Evolutionary conservation across 352 stramenopile species (phyloP).

Genomic region (Phytophthora hibernalis): DNA sequence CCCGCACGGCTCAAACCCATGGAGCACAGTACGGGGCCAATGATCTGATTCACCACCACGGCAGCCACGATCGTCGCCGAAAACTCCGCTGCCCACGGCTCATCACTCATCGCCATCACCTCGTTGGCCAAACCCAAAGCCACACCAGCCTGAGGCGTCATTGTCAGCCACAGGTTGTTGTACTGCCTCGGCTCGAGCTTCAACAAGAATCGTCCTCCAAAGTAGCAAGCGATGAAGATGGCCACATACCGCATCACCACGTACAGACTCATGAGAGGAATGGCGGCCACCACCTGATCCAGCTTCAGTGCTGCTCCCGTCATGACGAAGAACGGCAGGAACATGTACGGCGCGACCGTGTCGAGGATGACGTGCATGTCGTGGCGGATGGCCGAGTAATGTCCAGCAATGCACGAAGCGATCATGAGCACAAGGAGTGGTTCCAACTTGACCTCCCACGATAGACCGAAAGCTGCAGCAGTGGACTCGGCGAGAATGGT

Average conservation of each 20-base stretch:
- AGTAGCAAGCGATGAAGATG: constrained; percentile 73
- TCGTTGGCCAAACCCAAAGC: constrained; percentile 67
- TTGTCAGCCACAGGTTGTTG: constrained; percentile 76
- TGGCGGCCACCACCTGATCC: constrained; percentile 61
- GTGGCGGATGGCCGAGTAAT: constrained; percentile 62
- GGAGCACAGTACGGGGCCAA: constrained; percentile 65
- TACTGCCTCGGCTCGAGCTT: constrained; percentile 67
- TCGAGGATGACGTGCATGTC: constrained; percentile 85
- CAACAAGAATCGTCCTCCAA: constrained; percentile 59
- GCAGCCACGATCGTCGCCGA: constrained; percentile 68
- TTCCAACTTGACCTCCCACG: constrained; percentile 71
- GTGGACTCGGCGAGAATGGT: constrained; percentile 48
- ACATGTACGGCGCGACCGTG: constrained; percentile 56
- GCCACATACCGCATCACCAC: constrained; percentile 62
- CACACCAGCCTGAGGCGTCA: constrained; percentile 37
- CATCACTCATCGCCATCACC: constrained; percentile 56
- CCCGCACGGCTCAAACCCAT: constrained; percentile 59
- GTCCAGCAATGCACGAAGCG: constrained; percentile 66
- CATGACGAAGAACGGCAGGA: constrained; percentile 88
- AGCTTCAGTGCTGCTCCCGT: constrained; percentile 70
- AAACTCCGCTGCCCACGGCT: constrained; percentile 67
- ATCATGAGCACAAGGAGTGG: constrained; percentile 45
- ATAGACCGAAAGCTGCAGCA: constrained; percentile 51
- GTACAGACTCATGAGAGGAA: constrained; percentile 73
- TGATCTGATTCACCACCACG: constrained; percentile 75